These are phyloP conservation scores for Paramecium biaurelia DNA, from an alignment of 73 alveolate species.

Conservation along the genomic window DNA sequence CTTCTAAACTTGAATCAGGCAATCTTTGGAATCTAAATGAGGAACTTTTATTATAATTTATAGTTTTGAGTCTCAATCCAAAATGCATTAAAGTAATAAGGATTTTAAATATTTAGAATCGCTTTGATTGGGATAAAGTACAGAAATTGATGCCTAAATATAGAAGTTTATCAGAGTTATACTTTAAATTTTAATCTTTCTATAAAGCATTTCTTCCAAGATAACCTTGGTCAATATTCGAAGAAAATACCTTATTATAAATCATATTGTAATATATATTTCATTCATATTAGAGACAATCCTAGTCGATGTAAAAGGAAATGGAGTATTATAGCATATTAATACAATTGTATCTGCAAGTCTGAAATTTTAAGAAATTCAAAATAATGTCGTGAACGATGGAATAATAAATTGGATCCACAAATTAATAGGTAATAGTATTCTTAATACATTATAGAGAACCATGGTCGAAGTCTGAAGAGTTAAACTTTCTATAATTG, in stretches of 20 bases:
- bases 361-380: not conserved
- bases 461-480: conserved; percentile 17
- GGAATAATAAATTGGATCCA: conserved; percentile 90
- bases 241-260: not conserved
- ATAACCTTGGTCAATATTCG: not conserved
- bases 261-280: not conserved
- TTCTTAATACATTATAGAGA: not conserved
- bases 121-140: conserved; percentile 13
- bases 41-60: not conserved
- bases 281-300: not conserved
- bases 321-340: conserved; percentile 23
- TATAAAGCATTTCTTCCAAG: not conserved
- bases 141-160: not conserved
- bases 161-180: not conserved
- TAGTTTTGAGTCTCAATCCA: conserved; percentile 12
- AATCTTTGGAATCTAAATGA: not conserved
- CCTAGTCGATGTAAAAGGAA: not conserved
- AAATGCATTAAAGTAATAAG: not conserved
- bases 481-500: not conserved
- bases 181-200: conserved; percentile 41
- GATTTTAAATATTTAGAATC: not conserved
- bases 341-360: not conserved
- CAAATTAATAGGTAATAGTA: conserved; percentile 60
- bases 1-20: not conserved
- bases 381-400: conserved; percentile 91